These are phyloP conservation scores for Leersia perrieri DNA, from an alignment of 176 grass and related monocot species.

Conservation along the genomic window DNA sequence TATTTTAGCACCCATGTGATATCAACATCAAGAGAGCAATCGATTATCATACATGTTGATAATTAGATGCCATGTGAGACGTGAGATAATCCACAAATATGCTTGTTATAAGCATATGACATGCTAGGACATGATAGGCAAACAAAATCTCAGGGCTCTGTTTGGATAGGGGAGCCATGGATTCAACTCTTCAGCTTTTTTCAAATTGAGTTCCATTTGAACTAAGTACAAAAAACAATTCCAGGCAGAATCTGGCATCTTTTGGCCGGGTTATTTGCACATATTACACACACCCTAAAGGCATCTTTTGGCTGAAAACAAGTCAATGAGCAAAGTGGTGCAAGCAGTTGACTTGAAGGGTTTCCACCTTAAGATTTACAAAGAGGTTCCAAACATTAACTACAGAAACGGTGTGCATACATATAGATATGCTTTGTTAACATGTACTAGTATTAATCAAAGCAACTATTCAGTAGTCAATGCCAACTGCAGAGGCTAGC, in stretches of 20 bases:
- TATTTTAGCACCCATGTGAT: conserved; percentile 30
- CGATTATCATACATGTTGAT: not conserved
- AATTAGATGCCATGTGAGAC: conserved; percentile 26
- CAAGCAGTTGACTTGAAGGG: not conserved
- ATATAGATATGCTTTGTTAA: not conserved
- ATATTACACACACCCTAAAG: not conserved
- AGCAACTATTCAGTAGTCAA: not conserved
- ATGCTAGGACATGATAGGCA: conserved; percentile 5
- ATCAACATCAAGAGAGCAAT: conserved; percentile 12
- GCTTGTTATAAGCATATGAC: not conserved
- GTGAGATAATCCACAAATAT: not conserved
- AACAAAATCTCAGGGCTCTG: not conserved
- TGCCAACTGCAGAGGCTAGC: not conserved
- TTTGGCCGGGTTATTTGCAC: too few species aligned
- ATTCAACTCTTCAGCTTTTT: not conserved
- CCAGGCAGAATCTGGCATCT: not conserved
- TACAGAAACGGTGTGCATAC: not conserved
- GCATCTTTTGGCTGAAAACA: not conserved
- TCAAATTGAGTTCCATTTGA: not conserved
- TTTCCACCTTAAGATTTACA: not conserved
- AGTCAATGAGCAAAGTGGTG: not conserved
- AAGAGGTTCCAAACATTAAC: not conserved
- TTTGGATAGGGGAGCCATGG: not conserved
- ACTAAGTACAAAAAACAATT: not conserved
- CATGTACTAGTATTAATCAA: conserved; percentile 2